Conservation (phyloP, 441 rosid species). For the Erodium chrysanthum region DNA sequence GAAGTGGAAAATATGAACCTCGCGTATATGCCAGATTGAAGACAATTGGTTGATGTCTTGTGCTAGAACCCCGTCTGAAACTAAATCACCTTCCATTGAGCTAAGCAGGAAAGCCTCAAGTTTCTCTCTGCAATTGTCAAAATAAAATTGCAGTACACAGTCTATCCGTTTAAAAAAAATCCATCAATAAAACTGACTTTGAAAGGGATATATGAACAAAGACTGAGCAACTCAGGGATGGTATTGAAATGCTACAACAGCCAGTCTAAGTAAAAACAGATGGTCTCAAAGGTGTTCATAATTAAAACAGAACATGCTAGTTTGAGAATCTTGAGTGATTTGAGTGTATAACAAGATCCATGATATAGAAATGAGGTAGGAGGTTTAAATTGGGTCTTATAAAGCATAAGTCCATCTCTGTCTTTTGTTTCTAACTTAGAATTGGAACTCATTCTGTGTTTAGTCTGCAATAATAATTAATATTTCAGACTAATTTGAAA, state of each 20-base stretch:
- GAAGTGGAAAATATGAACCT: conserved; percentile 41
- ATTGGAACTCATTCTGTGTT: conserved; percentile 1
- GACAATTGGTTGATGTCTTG: conserved; percentile 88
- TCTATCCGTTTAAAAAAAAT: no score
- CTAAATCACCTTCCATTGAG: conserved; percentile 68
- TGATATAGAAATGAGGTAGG: background rate
- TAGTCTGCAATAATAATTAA: background rate
- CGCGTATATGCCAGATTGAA: conserved; percentile 84
- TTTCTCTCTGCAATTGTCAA: conserved; percentile 52
- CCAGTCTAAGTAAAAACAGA: background rate
- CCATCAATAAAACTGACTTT: no score
- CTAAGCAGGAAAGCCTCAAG: conserved; percentile 76
- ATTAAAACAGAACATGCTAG: background rate
- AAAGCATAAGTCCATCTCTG: background rate
- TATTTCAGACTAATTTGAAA: no score
- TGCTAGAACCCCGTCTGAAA: conserved; percentile 84
- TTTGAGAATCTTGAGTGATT: background rate
- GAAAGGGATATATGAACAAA: background rate
- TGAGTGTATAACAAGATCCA: background rate
- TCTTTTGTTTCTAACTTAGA: background rate
- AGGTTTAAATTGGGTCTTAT: background rate
- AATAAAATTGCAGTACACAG: background rate
- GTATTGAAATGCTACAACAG: background rate
- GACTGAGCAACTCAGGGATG: background rate
- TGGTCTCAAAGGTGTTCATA: background rate